A percentile compares a stretch with the other conserved stretches of the same genome.
phyloP scores from a whole-genome alignment of 2,329 filamentous ascomycete genomes.

The Biscogniauxia mediterranea region DNA sequence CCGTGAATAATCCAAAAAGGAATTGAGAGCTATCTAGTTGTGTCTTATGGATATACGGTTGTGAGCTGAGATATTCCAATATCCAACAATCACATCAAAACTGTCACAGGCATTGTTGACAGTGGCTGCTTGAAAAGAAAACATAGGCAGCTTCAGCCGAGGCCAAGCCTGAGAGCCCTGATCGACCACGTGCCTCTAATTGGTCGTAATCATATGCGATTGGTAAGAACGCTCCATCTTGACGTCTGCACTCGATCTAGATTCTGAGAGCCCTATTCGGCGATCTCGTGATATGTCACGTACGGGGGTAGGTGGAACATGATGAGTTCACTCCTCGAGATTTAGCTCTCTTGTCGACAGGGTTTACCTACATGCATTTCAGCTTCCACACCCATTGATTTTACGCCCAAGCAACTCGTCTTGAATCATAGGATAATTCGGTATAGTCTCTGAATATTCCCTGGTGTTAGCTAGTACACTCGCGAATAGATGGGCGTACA shows the following conservation, averaged over 20 bases:
- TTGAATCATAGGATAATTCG: no score
- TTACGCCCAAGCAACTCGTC: no score
- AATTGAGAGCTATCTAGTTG: no score
- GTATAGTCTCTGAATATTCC: no score
- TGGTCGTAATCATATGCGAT: neutral
- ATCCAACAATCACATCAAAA: no score
- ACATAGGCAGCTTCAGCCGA: no score
- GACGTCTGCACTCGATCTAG: neutral
- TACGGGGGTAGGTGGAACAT: neutral
- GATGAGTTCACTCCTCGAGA: neutral
- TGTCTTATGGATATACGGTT: no score
- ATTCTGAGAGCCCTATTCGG: neutral
- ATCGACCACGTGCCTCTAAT: neutral
- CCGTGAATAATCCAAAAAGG: no score
- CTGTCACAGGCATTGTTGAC: no score
- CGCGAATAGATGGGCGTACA: neutral
- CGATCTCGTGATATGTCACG: neutral
- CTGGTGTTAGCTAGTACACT: neutral
- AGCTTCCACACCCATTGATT: neutral
- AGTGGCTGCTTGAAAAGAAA: no score
- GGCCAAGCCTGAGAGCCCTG: no score
- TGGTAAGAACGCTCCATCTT: neutral
- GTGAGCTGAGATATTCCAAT: no score
- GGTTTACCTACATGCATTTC: neutral
- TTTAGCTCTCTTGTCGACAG: neutral